phyloP scores from a whole-genome alignment of 2,329 filamentous ascomycete genomes.

The Beauveria sp. region DNA sequence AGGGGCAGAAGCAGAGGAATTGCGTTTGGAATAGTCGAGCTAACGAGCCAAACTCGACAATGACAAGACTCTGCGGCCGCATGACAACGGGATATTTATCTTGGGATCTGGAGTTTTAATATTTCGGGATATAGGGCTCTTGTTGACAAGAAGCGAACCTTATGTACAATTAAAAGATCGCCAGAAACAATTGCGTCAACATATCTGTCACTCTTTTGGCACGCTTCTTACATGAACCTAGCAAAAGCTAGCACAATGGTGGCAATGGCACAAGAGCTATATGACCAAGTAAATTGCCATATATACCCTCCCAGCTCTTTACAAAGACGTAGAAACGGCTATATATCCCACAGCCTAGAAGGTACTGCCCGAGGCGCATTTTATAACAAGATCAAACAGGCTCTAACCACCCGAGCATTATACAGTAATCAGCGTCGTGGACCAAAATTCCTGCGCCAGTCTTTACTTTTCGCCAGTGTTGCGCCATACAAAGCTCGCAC shows the following conservation, averaged over 20 bases:
- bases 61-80: background rate
- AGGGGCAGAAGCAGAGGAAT: background rate
- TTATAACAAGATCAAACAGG: slow-evolving; percentile 5
- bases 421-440: background rate
- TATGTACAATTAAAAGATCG: background rate
- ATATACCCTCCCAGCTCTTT: background rate
- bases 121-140: background rate
- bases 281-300: slow-evolving; percentile 2
- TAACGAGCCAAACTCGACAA: background rate
- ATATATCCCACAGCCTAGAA: background rate
- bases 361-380: background rate
- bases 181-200: background rate
- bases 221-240: background rate
- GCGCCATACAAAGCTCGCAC: background rate
- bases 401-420: background rate
- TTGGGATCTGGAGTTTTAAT: slow-evolving; percentile 8
- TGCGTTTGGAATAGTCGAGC: background rate
- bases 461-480: slow-evolving; percentile 6
- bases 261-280: background rate
- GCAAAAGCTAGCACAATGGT: background rate
- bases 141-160: background rate
- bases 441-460: background rate
- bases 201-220: background rate
- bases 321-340: background rate
- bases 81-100: background rate